phyloP scores from a whole-genome alignment of 139 green algal species.

The Coelastrella sp. region DNA sequence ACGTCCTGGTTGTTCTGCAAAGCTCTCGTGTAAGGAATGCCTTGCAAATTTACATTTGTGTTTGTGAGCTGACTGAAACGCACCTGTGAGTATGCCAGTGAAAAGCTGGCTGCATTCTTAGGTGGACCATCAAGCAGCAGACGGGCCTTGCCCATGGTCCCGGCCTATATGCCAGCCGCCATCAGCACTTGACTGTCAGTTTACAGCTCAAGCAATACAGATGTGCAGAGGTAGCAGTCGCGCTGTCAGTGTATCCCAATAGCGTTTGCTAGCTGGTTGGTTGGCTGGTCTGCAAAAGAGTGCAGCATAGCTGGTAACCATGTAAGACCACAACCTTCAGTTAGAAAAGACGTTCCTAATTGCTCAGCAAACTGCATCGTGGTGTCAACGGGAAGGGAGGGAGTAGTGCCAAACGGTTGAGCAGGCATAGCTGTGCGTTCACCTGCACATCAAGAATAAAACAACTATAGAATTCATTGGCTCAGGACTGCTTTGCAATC shows the following conservation, averaged over 20 bases:
- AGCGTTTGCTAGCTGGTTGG: neutral
- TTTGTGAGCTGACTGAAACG: neutral
- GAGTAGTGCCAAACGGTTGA: too few species aligned
- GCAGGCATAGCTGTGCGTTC: too few species aligned
- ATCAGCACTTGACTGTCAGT: neutral
- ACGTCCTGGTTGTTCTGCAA: neutral
- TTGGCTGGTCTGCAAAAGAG: neutral
- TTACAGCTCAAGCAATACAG: neutral
- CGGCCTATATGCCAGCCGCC: neutral
- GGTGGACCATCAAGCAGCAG: conserved; percentile 1
- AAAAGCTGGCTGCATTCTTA: conserved; percentile 11
- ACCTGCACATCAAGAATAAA: too few species aligned
- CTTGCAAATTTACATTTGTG: too few species aligned
- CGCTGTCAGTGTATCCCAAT: neutral
- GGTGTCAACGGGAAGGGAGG: too few species aligned
- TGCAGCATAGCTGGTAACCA: neutral
- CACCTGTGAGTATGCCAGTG: conserved; percentile 24
- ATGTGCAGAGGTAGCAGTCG: neutral
- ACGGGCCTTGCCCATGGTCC: conserved; percentile 2
- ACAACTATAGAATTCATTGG: too few species aligned
- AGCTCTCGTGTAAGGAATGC: neutral
- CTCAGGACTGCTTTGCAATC: too few species aligned
- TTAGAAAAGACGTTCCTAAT: too few species aligned
- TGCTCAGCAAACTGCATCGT: too few species aligned
- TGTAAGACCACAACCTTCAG: neutral